These are phyloP conservation scores for Elymus sibiricus DNA, from an alignment of 176 grass and related monocot genomes.

Conservation along the genomic window DNA sequence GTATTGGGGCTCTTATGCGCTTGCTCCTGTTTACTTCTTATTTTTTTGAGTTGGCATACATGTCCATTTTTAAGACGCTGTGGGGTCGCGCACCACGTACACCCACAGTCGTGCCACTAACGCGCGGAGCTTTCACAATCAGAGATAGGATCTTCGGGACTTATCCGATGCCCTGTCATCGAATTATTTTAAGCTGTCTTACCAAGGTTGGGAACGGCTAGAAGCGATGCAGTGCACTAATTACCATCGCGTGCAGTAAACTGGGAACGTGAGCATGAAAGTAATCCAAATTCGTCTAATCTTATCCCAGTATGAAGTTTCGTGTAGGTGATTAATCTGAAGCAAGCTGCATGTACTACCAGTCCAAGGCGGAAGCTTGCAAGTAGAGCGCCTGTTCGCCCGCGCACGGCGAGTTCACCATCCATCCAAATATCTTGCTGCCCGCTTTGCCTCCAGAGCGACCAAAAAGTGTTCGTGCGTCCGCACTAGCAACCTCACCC, in stretches of 20 bases:
- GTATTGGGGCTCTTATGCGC: too few species aligned
- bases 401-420: neutral
- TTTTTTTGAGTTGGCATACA: neutral
- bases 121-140: neutral
- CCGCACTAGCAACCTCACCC: neutral
- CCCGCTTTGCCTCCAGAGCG: neutral
- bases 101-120: neutral
- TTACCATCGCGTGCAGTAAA: too few species aligned
- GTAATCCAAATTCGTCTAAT: too few species aligned
- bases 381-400: neutral
- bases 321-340: too few species aligned
- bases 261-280: too few species aligned
- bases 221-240: too few species aligned
- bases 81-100: neutral
- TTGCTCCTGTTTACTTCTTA: too few species aligned
- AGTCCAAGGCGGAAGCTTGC: neutral
- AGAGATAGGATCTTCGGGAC: neutral
- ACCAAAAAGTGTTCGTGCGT: neutral
- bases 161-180: too few species aligned
- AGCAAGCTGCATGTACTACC: too few species aligned
- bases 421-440: neutral
- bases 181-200: too few species aligned
- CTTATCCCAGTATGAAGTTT: too few species aligned
- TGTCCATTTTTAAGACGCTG: neutral
- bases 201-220: too few species aligned